phyloP scores from a whole-genome alignment of 2,329 filamentous ascomycete genomes.

The Ophiostoma perfectum region DNA sequence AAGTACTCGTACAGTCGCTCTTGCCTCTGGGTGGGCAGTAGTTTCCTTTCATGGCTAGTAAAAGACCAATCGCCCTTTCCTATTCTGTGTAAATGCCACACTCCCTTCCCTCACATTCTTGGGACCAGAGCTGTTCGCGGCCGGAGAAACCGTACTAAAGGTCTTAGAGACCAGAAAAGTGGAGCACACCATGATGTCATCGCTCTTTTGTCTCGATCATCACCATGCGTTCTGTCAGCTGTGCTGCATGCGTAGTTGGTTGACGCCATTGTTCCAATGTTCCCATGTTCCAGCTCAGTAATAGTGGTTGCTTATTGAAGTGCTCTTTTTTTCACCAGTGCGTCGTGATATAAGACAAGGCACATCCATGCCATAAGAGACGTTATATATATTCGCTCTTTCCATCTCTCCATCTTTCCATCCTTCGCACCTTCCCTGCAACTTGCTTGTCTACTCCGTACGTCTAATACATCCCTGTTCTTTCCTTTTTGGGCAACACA shows the following conservation, averaged over 20 bases:
- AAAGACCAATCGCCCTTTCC: slow-evolving; percentile 14
- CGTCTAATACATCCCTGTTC: slow-evolving; percentile 16
- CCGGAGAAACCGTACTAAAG: slow-evolving; percentile 3
- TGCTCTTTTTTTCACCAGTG: not conserved
- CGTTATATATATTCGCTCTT: slow-evolving; percentile 10
- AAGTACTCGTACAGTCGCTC: not conserved
- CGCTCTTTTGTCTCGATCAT: slow-evolving; percentile 14
- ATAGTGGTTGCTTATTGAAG: slow-evolving; percentile 2
- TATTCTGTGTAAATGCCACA: slow-evolving; percentile 1
- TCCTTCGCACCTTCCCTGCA: slow-evolving; percentile 15
- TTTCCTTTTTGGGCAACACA: slow-evolving; percentile 18
- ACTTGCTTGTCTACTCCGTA: slow-evolving; percentile 1
- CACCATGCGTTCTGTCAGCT: not conserved
- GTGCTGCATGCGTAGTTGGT: slow-evolving; percentile 1
- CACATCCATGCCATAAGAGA: slow-evolving; percentile 10
- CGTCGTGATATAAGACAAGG: slow-evolving; percentile 14
- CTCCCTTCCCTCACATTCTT: not conserved
- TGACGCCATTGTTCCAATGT: slow-evolving; percentile 8
- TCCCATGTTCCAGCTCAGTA: not conserved
- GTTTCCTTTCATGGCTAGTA: not conserved
- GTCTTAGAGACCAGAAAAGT: slow-evolving; percentile 16
- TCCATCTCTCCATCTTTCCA: not conserved
- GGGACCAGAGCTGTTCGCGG: not conserved
- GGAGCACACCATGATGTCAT: slow-evolving; percentile 22
- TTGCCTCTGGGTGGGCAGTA: not conserved